Conservation (phyloP, 2,329 filamentous ascomycete species). For the Aspergillus sp. region DNA sequence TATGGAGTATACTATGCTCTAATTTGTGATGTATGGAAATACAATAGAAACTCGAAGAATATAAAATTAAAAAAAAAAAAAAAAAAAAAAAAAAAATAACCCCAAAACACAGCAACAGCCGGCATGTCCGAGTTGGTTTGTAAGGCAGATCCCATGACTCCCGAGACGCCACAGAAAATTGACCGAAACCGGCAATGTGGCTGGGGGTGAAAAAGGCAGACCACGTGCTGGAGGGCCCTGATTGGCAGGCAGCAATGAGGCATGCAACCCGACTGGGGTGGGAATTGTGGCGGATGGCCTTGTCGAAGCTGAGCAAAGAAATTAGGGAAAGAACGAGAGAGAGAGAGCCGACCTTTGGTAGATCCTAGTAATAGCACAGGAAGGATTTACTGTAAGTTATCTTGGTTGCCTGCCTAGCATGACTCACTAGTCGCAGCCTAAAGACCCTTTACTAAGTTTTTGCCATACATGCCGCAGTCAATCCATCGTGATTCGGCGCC, state of each 20-base stretch:
- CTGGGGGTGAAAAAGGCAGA: slow-evolving; percentile 5
- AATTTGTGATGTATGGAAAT: too few species aligned
- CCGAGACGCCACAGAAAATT: neutral
- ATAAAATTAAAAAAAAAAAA: too few species aligned
- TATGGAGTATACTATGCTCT: too few species aligned
- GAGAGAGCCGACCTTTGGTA: neutral
- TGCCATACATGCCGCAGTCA: neutral
- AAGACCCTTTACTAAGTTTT: neutral
- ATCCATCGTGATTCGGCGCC: slow-evolving; percentile 6
- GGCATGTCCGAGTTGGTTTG: neutral
- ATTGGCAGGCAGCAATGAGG: slow-evolving; percentile 16
- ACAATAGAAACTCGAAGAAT: neutral
- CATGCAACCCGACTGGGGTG: neutral
- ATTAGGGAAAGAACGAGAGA: too few species aligned
- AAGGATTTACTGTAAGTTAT: neutral
- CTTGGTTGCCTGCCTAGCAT: slow-evolving; percentile 18
- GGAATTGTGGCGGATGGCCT: neutral
- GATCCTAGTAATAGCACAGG: neutral
- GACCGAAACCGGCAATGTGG: slow-evolving; percentile 11
- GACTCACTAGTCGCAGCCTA: slow-evolving; percentile 19
- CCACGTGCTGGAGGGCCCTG: slow-evolving; percentile 12
- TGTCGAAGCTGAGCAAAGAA: too few species aligned
- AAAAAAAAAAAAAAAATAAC: neutral
- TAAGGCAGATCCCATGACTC: neutral
- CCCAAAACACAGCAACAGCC: neutral